These are phyloP conservation scores for Phlebopus sp. DNA, from an alignment of 1,284 basidiomycete genomes.

Conservation along the genomic window DNA sequence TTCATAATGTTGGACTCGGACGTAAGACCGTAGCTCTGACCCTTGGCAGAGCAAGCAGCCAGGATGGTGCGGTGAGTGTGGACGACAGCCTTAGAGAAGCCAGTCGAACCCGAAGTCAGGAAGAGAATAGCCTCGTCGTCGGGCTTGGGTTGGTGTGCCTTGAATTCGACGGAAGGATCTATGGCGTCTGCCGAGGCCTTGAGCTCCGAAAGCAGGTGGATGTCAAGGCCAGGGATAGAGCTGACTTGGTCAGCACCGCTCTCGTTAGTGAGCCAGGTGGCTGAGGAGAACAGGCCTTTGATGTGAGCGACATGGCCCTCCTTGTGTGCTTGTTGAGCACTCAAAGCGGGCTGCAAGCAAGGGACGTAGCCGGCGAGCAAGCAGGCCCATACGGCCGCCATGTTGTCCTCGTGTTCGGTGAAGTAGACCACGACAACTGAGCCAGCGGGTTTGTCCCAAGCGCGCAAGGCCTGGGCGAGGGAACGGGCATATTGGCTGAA, in stretches of 20 bases:
- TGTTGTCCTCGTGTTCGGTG: constrained; percentile 33
- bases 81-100: constrained; percentile 35
- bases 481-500: constrained; percentile 19
- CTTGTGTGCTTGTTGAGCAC: constrained; percentile 32
- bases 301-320: constrained; percentile 30
- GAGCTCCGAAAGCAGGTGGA: constrained; percentile 27
- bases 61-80: constrained; percentile 32
- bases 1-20: constrained; percentile 22
- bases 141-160: constrained; percentile 9
- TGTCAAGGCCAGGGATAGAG: constrained; percentile 28
- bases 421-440: constrained; percentile 31
- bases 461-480: constrained; percentile 18
- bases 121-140: constrained; percentile 27
- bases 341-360: constrained; percentile 31
- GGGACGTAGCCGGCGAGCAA: constrained; percentile 29
- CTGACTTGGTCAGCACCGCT: constrained; percentile 27
- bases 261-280: constrained; percentile 32
- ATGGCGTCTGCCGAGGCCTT: constrained; percentile 13
- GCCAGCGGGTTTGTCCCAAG: constrained; percentile 23
- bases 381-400: constrained; percentile 33
- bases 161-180: constrained; percentile 14
- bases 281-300: constrained; percentile 26
- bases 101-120: constrained; percentile 36
- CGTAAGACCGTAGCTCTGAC: constrained; percentile 21
- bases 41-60: constrained; percentile 25